These are phyloP conservation scores for Teunomyces aglyptinius DNA, from an alignment of 805 yeast genomes.

Conservation along the genomic window DNA sequence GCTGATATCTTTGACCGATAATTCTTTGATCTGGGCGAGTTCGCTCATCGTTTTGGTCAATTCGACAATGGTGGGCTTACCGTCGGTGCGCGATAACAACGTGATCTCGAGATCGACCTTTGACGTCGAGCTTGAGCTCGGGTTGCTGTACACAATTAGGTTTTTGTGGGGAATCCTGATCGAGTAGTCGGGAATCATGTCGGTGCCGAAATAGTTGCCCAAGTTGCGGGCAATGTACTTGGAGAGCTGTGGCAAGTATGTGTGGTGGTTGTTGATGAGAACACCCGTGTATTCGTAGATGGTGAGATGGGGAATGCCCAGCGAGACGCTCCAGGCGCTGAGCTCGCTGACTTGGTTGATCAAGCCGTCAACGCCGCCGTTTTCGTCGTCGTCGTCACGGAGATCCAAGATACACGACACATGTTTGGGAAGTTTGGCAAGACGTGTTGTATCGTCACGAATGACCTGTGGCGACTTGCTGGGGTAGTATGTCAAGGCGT, in stretches of 20 bases:
- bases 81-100: conserved; percentile 74
- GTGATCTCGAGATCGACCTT: conserved; percentile 56
- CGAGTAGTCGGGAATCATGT: conserved; percentile 58
- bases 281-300: conserved; percentile 80
- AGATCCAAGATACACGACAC: conserved; percentile 73
- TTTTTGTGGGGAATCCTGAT: conserved; percentile 70
- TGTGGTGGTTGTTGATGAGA: conserved; percentile 42
- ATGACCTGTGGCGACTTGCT: conserved; percentile 81
- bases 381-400: conserved; percentile 76
- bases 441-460: conserved; percentile 72
- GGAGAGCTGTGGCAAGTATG: conserved; percentile 47
- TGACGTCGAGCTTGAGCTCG: conserved; percentile 17
- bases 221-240: conserved; percentile 58
- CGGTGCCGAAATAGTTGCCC: conserved; percentile 70
- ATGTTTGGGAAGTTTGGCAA: conserved; percentile 74
- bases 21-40: conserved; percentile 58
- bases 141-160: conserved; percentile 40
- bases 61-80: conserved; percentile 86
- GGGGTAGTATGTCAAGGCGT: conserved; percentile 59
- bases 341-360: conserved; percentile 75
- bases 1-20: conserved; percentile 65
- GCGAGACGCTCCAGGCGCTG: conserved; percentile 83
- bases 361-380: conserved; percentile 84
- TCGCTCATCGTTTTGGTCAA: conserved; percentile 84
- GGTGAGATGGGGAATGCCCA: conserved; percentile 72